Percentiles rank a stretch among this genome's conserved stretches.
phyloP scores from a whole-genome alignment of 2,329 filamentous ascomycete species.

The Neonectria magnoliae region DNA sequence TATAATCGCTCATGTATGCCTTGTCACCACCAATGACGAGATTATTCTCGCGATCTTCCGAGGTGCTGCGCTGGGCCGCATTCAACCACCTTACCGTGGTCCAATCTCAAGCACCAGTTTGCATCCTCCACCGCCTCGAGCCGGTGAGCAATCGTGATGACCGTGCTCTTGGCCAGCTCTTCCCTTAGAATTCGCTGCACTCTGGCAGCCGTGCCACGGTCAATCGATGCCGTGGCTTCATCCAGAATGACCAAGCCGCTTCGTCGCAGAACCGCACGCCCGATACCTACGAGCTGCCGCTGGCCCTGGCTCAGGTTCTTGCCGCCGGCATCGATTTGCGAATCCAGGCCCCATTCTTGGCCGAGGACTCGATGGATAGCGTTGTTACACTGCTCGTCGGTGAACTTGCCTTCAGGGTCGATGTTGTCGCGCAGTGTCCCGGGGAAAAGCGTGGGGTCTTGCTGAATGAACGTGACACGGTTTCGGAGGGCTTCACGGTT shows the following conservation, averaged over 20 bases:
- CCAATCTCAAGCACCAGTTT: constrained; percentile 63
- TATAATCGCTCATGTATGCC: not conserved
- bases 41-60: not conserved
- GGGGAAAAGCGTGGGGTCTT: constrained; percentile 70
- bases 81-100: constrained; percentile 61
- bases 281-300: constrained; percentile 69
- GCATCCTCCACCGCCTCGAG: constrained; percentile 70
- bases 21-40: not conserved
- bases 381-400: constrained; percentile 60
- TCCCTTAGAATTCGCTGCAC: constrained; percentile 67
- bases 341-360: constrained; percentile 56
- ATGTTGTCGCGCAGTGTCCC: constrained; percentile 71
- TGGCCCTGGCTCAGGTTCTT: constrained; percentile 72
- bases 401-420: constrained; percentile 71
- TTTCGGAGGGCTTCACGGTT: constrained; percentile 66
- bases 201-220: constrained; percentile 65
- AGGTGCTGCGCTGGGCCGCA: constrained; percentile 52
- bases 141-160: constrained; percentile 74
- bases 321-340: constrained; percentile 67
- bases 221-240: constrained; percentile 72
- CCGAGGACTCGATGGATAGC: constrained; percentile 70
- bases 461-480: constrained; percentile 70
- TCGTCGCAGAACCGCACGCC: constrained; percentile 66
- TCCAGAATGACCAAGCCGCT: constrained; percentile 72
- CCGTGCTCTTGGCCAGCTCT: constrained; percentile 65